These are phyloP conservation scores for Cardamine occulta DNA, from an alignment of 345 rosid genomes.

Conservation along the genomic window DNA sequence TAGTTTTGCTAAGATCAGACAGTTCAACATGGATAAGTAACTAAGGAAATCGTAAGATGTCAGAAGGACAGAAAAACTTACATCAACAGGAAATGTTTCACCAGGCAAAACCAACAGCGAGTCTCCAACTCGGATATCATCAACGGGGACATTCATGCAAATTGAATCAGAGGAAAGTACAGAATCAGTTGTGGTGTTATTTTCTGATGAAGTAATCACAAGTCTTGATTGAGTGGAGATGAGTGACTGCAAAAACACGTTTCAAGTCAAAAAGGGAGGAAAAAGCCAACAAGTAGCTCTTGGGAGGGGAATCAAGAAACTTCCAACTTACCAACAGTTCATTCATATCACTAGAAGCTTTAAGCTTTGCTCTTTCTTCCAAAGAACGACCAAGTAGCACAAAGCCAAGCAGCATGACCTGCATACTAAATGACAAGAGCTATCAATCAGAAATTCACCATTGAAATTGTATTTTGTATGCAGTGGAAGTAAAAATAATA, in stretches of 20 bases:
- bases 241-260: conserved; percentile 70
- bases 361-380: conserved; percentile 87
- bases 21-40: conserved; percentile 6
- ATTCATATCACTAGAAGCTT: conserved; percentile 92
- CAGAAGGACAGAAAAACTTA: conserved; percentile 48
- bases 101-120: conserved; percentile 85
- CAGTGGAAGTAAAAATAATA: background rate
- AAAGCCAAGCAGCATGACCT: conserved; percentile 99
- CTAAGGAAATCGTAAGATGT: conserved; percentile 24
- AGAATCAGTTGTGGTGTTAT: conserved; percentile 54
- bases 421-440: conserved; percentile 69
- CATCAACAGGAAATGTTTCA: conserved; percentile 95
- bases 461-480: conserved; percentile 5
- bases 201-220: conserved; percentile 77
- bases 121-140: conserved; percentile 91
- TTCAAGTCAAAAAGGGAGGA: background rate
- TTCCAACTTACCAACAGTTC: conserved; percentile 76
- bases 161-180: conserved; percentile 85
- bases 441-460: conserved; percentile 51
- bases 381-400: conserved; percentile 94
- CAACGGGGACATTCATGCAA: conserved; percentile 79
- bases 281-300: background rate
- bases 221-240: conserved; percentile 87
- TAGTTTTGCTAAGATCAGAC: background rate
- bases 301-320: conserved; percentile 10